phyloP scores from a whole-genome alignment of 2,329 filamentous ascomycete genomes.

The Fusarium sp. region DNA sequence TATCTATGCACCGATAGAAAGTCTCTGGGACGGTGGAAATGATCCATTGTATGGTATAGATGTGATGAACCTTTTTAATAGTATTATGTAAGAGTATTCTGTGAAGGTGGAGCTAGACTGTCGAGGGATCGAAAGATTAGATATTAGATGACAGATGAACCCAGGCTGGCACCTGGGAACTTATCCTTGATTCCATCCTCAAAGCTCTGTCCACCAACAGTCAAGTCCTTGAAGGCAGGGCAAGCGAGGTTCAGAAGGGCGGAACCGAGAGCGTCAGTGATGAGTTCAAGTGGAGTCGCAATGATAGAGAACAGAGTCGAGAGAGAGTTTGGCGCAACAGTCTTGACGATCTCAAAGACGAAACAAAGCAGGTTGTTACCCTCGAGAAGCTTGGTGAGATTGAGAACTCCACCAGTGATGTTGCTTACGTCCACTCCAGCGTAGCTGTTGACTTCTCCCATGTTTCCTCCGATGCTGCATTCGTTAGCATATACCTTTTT shows the following conservation, averaged over 20 bases:
- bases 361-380: constrained; percentile 23
- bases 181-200: neutral
- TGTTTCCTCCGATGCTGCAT: constrained; percentile 14
- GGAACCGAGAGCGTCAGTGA: neutral
- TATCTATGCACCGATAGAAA: constrained; percentile 16
- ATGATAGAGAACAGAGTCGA: constrained; percentile 8
- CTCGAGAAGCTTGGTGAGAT: constrained; percentile 7
- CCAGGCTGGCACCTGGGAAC: constrained; percentile 9
- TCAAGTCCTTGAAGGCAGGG: constrained; percentile 16
- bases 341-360: constrained; percentile 19
- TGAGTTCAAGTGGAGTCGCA: neutral
- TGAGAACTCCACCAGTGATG: constrained; percentile 11
- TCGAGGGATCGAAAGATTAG: fast-evolving
- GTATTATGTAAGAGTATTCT: neutral
- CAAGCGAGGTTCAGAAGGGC: constrained; percentile 1
- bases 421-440: constrained; percentile 12
- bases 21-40: constrained; percentile 25
- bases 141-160: neutral
- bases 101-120: neutral
- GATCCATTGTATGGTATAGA: constrained; percentile 35
- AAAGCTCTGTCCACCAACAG: neutral
- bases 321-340: neutral
- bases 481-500: neutral
- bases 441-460: constrained; percentile 17
- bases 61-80: constrained; percentile 40